A percentile compares a stretch with the other conserved stretches of the same genome.
Evolutionary conservation across 306 rosid genomes (phyloP).

Genomic region (Canavalia ensiformis): DNA sequence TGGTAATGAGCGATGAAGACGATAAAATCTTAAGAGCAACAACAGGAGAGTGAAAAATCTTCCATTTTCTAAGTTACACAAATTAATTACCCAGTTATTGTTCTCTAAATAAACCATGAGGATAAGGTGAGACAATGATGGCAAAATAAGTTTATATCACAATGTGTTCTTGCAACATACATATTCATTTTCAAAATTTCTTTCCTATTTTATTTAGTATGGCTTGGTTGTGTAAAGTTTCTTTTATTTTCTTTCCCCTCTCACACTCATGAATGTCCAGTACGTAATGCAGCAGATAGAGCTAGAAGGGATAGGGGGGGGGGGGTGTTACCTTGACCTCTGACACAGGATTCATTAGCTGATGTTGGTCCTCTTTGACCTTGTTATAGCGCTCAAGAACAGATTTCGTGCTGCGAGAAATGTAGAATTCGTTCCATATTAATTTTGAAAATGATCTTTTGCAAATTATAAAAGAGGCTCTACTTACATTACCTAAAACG

Average conservation of each 20-base stretch:
- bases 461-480: neutral
- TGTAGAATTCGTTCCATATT: neutral
- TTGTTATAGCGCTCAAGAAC: slow-evolving; percentile 68
- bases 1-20: neutral
- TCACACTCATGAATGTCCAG: neutral
- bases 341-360: slow-evolving; percentile 55
- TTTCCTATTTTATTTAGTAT: too few relatives aligned
- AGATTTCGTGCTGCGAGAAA: slow-evolving; percentile 63
- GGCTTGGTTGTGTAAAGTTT: too few relatives aligned
- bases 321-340: slow-evolving; percentile 62
- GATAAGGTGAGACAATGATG: too few relatives aligned
- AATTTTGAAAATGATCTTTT: neutral
- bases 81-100: too few relatives aligned
- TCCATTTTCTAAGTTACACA: too few relatives aligned
- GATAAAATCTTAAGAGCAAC: neutral
- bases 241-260: too few relatives aligned
- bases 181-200: too few relatives aligned
- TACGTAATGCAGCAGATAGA: neutral
- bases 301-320: neutral
- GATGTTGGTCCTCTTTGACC: slow-evolving; percentile 57
- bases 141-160: too few relatives aligned
- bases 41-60: too few relatives aligned
- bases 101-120: too few relatives aligned
- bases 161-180: too few relatives aligned
- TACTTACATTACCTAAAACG: neutral